Base-by-base conservation (phyloP, 2,329 filamentous ascomycete genomes). In the Cryoendolithus antarcticus region DNA sequence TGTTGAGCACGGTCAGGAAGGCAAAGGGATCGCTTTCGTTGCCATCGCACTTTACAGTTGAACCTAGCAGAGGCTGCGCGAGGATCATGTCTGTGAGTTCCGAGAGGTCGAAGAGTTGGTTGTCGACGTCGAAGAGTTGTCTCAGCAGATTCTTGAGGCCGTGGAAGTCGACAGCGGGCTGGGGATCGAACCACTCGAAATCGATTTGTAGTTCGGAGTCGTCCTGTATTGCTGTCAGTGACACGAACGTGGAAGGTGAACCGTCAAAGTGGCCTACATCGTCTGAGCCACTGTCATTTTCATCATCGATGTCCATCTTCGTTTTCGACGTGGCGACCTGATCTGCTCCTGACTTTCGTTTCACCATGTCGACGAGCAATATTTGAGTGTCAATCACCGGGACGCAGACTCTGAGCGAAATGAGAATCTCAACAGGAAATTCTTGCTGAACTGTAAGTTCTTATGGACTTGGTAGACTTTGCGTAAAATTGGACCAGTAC, bases 111-210 rank as follows among this genome's bases (percentile, higher is more conserved):
- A 95, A 86, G 24, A 93, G 70, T 44, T 80, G 73, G 34, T 82
- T 74, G 64, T 98, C 91, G 39, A 83, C 76, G 61, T 96, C 91
- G 60, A 98, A 80, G 32, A 98, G 76, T 62, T 98, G 91, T 44
- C 89, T 82, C 43, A 95, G 64, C 6, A 98, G 76, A 7, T 77
- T 81, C 62, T 95, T 95, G 52, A 93, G 75, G 42, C 91, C 91
- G 63, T 96, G 89, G 62, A 96, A 96, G 62, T 98, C 91, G 52
- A 93, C 73, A 6, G 82, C 77, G 2, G 83, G 72, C 52, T 91
- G 81, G 46, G 89, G 93, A 64, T 95, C 93, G 67, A 96, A 98
- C 83, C 86, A 96, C 67, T 98, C 91, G 55, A 98, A 98, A 49
- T 96, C 89, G 42, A 96, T 86, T 57, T 96, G 81, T 48, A 98